Percentiles rank a stretch among this genome's conserved stretches.
Conservation (phyloP, 441 rosid genomes). For the Monsonia emarginata region DNA sequence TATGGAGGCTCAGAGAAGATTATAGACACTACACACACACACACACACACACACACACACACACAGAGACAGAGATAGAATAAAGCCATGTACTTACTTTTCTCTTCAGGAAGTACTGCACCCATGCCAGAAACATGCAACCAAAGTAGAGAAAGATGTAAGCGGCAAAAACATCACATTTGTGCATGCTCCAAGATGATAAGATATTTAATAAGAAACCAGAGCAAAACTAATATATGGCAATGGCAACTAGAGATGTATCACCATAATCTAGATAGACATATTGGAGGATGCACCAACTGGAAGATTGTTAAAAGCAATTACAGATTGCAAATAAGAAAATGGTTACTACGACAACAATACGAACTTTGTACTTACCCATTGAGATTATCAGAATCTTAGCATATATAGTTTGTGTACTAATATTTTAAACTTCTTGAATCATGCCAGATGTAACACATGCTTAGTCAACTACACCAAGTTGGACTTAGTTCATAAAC, state of each 20-base stretch:
- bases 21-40: neutral
- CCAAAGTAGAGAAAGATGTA: slow-evolving; percentile 19
- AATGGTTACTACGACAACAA: neutral
- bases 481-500: neutral
- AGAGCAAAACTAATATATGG: neutral
- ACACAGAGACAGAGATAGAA: slow-evolving; percentile 2
- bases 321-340: neutral
- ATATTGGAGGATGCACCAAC: neutral
- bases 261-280: neutral
- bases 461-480: neutral
- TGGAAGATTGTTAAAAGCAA: neutral
- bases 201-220: neutral
- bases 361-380: neutral
- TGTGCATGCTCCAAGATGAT: neutral
- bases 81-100: slow-evolving; percentile 50
- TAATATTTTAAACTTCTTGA: neutral
- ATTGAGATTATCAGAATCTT: neutral
- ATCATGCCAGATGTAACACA: neutral
- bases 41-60: slow-evolving; percentile 2
- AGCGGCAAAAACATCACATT: neutral
- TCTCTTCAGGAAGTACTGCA: slow-evolving; percentile 84
- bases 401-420: too few species aligned
- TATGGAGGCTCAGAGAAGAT: neutral
- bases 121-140: slow-evolving; percentile 31
- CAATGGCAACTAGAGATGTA: neutral